Base-by-base conservation (phyloP, 257 asterid species). In the Solanum habrochaites region DNA sequence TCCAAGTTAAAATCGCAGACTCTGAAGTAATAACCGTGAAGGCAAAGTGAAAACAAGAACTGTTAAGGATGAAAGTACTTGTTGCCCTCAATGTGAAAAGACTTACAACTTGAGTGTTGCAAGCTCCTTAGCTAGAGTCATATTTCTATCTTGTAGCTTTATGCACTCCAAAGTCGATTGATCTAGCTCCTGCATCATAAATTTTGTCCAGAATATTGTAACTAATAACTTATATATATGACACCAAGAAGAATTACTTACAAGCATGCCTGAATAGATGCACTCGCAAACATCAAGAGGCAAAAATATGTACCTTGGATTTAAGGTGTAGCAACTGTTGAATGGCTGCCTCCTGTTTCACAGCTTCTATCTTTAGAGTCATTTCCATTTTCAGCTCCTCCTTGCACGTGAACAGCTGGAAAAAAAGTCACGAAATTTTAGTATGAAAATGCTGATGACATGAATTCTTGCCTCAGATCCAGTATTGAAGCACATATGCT, bases 101-200 rank as follows among this genome's bases (percentile, higher is more conserved):
- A 81, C 97, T 78, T 91, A 96, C 99, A 97, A 90, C 91, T 94
- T 96, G 86, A 92, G 87, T 86, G 98, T 95, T 11, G 98, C 99
- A 78, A 97, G 98, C 90, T 97, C 99, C 93, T 91, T 94, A 81
- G 98, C 99, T 90, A 96, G 93, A 69, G 98, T 93, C 92, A 95
- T 77, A 89, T 91, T 94, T 88, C 91, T 93, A 88, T 94, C 98
- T 88, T 92, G 94, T 70, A 88, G 92, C 89, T 89, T 92, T 93
- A 66, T 89, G 91, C 95, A 81, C 88, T 94, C 99, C 88, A 90
- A 86, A 85, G 92, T 91, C 32, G 94, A 92, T 87, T 29, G 88
- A 86, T 91, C 94, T 87, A 94, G 92, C 85, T 92, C 98, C 99
- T 96, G 91, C 83, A 87, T 37, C 85, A 89, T 66, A 88, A 88